A percentile compares a stretch with the other conserved stretches of the same genome.
Evolutionary conservation across 108 stramenopile genomes (phyloP).

Genomic region (Skeletonema marinoi): DNA sequence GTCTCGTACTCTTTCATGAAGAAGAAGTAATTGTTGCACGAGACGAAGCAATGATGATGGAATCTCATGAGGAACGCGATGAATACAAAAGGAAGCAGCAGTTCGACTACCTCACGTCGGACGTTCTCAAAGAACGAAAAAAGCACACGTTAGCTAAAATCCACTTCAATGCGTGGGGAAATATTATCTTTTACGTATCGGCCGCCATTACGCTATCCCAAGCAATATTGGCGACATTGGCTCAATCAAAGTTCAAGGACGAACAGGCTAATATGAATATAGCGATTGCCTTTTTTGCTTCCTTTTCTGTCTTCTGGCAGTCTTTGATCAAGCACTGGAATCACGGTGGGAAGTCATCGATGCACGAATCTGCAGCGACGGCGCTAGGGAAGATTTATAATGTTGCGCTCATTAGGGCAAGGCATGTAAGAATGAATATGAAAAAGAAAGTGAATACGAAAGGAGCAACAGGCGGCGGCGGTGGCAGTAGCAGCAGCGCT

Average conservation of each 20-base stretch:
- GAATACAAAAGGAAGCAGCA: not conserved
- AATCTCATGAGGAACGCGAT: not conserved
- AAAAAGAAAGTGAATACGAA: not conserved
- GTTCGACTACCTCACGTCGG: conserved; percentile 4
- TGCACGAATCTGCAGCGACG: not conserved
- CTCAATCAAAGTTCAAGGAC: not conserved
- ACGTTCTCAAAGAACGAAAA: not conserved
- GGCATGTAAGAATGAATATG: not conserved
- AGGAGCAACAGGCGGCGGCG: too few relatives aligned
- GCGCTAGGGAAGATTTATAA: not conserved
- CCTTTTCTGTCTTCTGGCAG: conserved; percentile 8
- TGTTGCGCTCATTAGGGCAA: not conserved
- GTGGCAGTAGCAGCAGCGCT: too few relatives aligned
- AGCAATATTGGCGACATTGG: not conserved
- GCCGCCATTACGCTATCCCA: not conserved
- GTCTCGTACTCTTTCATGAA: too few relatives aligned
- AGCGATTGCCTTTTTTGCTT: not conserved
- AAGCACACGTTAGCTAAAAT: not conserved
- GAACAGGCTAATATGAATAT: not conserved
- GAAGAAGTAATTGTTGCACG: too few relatives aligned
- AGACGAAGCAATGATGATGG: not conserved
- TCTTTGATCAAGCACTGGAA: not conserved
- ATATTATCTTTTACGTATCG: not conserved
- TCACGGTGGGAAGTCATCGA: not conserved
- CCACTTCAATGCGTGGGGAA: not conserved